These are phyloP conservation scores for Cymbidium sinense DNA, from an alignment of 106 monocot genomes.

Conservation along the genomic window DNA sequence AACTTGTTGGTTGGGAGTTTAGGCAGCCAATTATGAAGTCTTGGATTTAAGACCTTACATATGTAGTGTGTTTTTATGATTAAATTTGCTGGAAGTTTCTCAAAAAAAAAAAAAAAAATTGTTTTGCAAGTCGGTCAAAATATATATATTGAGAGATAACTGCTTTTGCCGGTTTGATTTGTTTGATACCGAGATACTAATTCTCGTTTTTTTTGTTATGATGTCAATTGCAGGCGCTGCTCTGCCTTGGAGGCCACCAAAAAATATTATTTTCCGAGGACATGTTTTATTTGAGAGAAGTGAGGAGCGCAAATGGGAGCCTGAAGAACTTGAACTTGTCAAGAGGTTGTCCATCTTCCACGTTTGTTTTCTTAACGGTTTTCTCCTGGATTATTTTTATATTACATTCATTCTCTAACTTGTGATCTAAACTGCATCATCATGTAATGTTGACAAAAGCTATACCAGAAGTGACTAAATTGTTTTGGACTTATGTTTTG, in stretches of 20 bases:
- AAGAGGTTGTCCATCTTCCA: background rate
- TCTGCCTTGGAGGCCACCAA: slow-evolving; percentile 1
- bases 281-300: slow-evolving; percentile 4
- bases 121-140: background rate
- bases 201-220: background rate
- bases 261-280: background rate
- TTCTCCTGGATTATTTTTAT: background rate
- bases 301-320: background rate
- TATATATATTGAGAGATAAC: background rate
- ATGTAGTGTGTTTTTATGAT: too few relatives aligned
- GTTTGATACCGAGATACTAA: background rate
- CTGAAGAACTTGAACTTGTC: slow-evolving; percentile 10
- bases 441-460: background rate
- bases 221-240: slow-evolving; percentile 1
- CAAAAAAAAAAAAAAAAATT: too few relatives aligned
- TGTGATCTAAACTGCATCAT: background rate
- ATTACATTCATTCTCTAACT: background rate
- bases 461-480: background rate
- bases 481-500: background rate
- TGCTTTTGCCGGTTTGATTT: background rate
- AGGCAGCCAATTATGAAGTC: too few relatives aligned
- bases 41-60: too few relatives aligned
- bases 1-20: too few relatives aligned
- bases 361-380: background rate
- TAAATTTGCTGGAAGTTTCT: too few relatives aligned